Evolutionary conservation across 2,329 filamentous ascomycete species (phyloP).

Genomic region (Clonostachys chloroleuca): DNA sequence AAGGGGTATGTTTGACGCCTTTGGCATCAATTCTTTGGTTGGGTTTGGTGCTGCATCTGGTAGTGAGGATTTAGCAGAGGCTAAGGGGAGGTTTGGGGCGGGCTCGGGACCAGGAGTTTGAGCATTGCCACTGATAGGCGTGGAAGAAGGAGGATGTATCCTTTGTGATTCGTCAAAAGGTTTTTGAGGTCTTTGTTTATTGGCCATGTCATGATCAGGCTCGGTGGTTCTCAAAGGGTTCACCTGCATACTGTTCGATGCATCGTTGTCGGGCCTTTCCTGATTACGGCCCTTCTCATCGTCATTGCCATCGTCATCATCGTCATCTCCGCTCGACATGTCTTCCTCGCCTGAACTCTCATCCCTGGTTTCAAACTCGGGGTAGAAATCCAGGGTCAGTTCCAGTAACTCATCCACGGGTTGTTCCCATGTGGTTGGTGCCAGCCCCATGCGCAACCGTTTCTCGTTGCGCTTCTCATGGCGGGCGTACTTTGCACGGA

Average conservation of each 20-base stretch:
- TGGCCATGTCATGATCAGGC: neutral
- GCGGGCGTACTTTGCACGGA: slow-evolving; percentile 22
- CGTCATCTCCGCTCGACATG: neutral
- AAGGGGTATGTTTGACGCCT: too few species aligned
- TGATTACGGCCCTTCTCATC: neutral
- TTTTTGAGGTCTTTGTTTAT: neutral
- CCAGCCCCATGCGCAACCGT: slow-evolving; percentile 29
- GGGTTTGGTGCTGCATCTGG: too few species aligned
- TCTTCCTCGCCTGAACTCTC: neutral
- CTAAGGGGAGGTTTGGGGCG: too few species aligned
- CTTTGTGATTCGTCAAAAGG: neutral
- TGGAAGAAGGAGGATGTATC: neutral
- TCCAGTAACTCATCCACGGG: slow-evolving; percentile 12
- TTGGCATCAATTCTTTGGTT: too few species aligned
- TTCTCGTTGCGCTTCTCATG: slow-evolving; percentile 38
- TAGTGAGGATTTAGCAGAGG: too few species aligned
- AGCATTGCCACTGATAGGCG: neutral
- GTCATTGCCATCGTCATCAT: neutral
- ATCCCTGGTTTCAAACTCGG: neutral
- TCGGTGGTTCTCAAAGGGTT: neutral
- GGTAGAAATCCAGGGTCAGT: neutral
- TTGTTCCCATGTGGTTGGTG: slow-evolving; percentile 10
- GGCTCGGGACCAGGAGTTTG: too few species aligned
- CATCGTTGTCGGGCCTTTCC: too few species aligned
- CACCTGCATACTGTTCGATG: too few species aligned